Evolutionary conservation across 2,329 filamentous ascomycete genomes (phyloP), one percentile per base, ranked within the genome.

Genomic region (Byssochlamys sp.): DNA sequence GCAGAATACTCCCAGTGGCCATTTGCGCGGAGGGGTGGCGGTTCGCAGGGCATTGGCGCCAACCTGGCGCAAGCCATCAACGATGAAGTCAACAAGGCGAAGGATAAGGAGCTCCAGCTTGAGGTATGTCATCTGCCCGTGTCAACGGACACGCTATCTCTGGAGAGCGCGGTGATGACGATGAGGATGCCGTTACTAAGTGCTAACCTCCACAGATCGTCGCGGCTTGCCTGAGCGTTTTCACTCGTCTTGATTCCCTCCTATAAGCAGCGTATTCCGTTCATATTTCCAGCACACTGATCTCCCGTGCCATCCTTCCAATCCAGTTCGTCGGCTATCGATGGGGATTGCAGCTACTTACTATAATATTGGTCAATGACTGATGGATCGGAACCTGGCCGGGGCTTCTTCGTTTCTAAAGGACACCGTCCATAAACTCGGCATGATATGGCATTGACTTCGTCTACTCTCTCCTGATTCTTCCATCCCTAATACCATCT

Each of bases 1-100:
- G 90, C 90, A 49, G 92, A 97, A 72, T 99, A 96, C 76, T 95
- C 90, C 68, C 94, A 97, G 78, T 99, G 88, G 87, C 94, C 94
- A 0, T 99, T 99, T 77, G 91, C 87, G 55, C 88, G 86, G 76
- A 88, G 91, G 75, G 70, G 82, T 3, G 84, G 84, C 49, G 88
- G 90, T 28, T 84, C 85, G 33, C 84, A 90, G 63, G 91, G 91
- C 31, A 91, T 97, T 57, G 94, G 91, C 53, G 91, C 92, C 63
- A 99, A 99, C 71, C 75, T 99, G 70, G 89, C 90, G 52, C 88
- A 94, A 73, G 85, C 91, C 29, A 87, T 97, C 66, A 80, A 83
- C 59, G 92, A 96, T 75, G 94, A 99, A 75, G 81, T 96, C 64
- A 89, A 86, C 75, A 87, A 84, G 61, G 84, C 83, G 69, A 95